Evolutionary conservation across 2,329 filamentous ascomycete genomes (phyloP), one percentile per base, ranked within the genome.

Genomic region (Zymoseptoria crescenta): DNA sequence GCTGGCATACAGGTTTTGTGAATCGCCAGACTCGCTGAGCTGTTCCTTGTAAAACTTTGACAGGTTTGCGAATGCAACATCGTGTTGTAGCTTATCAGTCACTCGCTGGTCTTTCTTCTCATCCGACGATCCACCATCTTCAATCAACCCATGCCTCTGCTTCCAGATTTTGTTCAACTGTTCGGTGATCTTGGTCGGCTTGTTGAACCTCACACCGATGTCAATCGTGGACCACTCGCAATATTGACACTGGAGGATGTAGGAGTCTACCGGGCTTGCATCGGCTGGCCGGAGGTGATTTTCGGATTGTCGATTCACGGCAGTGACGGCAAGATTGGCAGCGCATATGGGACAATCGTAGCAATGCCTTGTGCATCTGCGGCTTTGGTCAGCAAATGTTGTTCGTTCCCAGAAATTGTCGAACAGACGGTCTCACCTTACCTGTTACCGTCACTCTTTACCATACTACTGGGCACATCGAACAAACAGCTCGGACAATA

Each of bases 401-500:
- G n/a, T 52, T 27, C 3, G 13, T 13, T 29, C 24, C 24, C 27
- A 51, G 21, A 10, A 19, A 27, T 28, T 29, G 35, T 28, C 10
- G 20, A 19, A 41, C 50, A 19, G 54, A 9, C 28, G n/a, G 35
- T 64, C 70, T 68, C 67, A 70, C 70, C 67, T 61, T 81, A 95
- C 91, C 91, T 86, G 75, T 96, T 96, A 50, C 92, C 92, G 70
- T 99, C 94, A 67, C 87, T 89, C 75, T 93, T 91, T 52, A 97
- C 84, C 70, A 91, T 91, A 70, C 90, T 96, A 73, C 89, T 96
- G 4, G 93, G 91, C 30, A 96, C 93, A 75, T 99, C 94, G 70
- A 99, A 97, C 59, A 99, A 77, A 73, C 94, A 99, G 72, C 86
- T 93, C 4, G 94, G 94, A 70, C 94, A 99, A 75, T 90, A 99